A percentile compares a stretch with the other conserved stretches of the same genome.
Evolutionary conservation across 345 rosid species (phyloP).

Genomic region (Reutealis trisperma): DNA sequence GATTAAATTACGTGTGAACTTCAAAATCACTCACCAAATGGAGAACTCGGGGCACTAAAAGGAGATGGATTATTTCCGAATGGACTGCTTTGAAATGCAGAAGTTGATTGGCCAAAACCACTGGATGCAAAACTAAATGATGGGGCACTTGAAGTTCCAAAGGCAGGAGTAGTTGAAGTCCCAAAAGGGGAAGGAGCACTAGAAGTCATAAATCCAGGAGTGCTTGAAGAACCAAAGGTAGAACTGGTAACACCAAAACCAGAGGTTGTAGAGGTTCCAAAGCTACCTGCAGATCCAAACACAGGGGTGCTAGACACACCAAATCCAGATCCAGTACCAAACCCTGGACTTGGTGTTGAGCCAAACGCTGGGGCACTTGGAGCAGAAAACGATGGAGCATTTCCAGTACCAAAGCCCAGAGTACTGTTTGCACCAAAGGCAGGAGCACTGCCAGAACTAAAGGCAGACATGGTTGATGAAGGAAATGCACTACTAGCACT

Average conservation of each 20-base stretch:
- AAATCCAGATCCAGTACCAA: slow-evolving; percentile 56
- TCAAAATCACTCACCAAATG: slow-evolving; percentile 54
- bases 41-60: slow-evolving; percentile 70
- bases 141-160: slow-evolving; percentile 33
- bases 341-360: slow-evolving; percentile 46
- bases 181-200: slow-evolving; percentile 54
- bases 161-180: slow-evolving; percentile 30
- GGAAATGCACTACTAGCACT: slow-evolving; percentile 28
- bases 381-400: slow-evolving; percentile 53
- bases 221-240: slow-evolving; percentile 50
- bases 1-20: background rate
- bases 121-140: slow-evolving; percentile 55
- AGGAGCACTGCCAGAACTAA: slow-evolving; percentile 52
- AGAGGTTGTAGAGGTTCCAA: slow-evolving; percentile 32
- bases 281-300: slow-evolving; percentile 45
- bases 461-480: slow-evolving; percentile 43
- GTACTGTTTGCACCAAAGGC: slow-evolving; percentile 55
- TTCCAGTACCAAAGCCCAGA: slow-evolving; percentile 48
- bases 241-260: slow-evolving; percentile 25
- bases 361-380: slow-evolving; percentile 52
- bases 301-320: slow-evolving; percentile 43
- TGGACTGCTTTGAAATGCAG: slow-evolving; percentile 75
- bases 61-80: slow-evolving; percentile 61
- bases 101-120: slow-evolving; percentile 71
- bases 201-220: slow-evolving; percentile 38